A percentile compares a stretch with the other conserved stretches of the same genome.
Evolutionary conservation across 257 asterid species (phyloP).

Genomic region (Primulina huaijiensis): DNA sequence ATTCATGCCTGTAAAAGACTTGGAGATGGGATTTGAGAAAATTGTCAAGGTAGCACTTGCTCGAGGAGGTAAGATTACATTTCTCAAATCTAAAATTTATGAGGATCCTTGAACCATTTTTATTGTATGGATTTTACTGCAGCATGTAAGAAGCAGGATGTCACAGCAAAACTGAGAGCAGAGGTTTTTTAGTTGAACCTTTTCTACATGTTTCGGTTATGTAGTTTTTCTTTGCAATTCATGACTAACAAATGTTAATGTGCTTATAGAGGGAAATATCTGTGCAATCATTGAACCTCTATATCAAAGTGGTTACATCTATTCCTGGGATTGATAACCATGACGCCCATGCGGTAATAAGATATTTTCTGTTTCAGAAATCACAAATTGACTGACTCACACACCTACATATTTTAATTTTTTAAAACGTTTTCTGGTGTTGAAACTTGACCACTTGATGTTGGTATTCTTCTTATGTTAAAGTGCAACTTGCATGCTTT

Average conservation of each 20-base stretch:
- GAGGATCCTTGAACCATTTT: constrained; percentile 15
- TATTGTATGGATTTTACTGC: constrained; percentile 28
- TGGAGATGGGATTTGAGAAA: constrained; percentile 95
- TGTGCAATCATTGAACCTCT: constrained; percentile 63
- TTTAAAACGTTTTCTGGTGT: not conserved
- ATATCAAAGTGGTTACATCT: constrained; percentile 75
- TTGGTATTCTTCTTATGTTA: not conserved
- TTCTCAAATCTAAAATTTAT: constrained; percentile 8
- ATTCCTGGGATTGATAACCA: constrained; percentile 74
- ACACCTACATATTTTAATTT: not conserved
- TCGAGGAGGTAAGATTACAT: constrained; percentile 66
- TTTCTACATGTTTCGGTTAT: constrained; percentile 3
- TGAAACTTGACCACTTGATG: not conserved
- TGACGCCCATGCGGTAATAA: constrained; percentile 47
- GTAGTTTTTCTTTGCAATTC: constrained; percentile 9
- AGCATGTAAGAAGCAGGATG: constrained; percentile 84
- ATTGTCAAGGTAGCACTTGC: constrained; percentile 83
- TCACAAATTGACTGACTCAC: not conserved
- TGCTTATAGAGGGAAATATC: constrained; percentile 68
- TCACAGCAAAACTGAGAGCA: constrained; percentile 58
- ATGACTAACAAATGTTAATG: constrained; percentile 22
- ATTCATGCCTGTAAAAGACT: constrained; percentile 73
- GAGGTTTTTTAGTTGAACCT: constrained; percentile 50
- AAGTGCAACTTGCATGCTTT: not conserved
- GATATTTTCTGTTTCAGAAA: not conserved